phyloP scores from a whole-genome alignment of 208 protist genomes.

The Jaenimonas drosophilae region DNA sequence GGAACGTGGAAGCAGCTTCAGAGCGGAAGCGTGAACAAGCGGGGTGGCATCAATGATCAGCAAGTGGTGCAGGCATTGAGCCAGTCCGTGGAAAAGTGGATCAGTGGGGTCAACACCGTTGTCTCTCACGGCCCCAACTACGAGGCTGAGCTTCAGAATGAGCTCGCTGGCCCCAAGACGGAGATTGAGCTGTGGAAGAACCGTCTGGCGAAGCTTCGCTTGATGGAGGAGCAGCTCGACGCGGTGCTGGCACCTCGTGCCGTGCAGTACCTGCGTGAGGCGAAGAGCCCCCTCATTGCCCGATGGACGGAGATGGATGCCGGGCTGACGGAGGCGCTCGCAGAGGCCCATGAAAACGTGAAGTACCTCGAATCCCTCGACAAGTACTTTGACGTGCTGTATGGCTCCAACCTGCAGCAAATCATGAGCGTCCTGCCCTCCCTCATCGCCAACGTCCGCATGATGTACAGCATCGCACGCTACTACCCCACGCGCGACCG shows the following conservation, averaged over 20 bases:
- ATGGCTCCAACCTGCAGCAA: constrained; percentile 80
- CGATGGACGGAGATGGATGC: constrained; percentile 89
- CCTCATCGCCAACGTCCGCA: constrained; percentile 94
- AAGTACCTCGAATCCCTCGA: constrained; percentile 96
- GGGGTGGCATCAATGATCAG: constrained; percentile 67
- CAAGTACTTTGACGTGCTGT: constrained; percentile 96
- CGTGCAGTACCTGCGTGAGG: constrained; percentile 86
- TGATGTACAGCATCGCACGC: constrained; percentile 95
- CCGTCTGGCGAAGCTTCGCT: constrained; percentile 86
- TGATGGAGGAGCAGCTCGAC: constrained; percentile 88
- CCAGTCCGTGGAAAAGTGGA: constrained; percentile 70
- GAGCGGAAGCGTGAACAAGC: constrained; percentile 64
- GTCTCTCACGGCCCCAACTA: constrained; percentile 76
- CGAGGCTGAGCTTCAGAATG: constrained; percentile 84
- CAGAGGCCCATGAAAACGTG: constrained; percentile 98
- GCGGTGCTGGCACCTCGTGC: constrained; percentile 58
- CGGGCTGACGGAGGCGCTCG: constrained; percentile 89
- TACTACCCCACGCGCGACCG: constrained; percentile 93
- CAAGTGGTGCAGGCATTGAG: constrained; percentile 53
- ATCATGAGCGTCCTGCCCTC: constrained; percentile 93
- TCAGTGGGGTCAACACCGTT: constrained; percentile 49
- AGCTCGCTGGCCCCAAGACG: constrained; percentile 87
- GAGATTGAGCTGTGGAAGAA: constrained; percentile 94
- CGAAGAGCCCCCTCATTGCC: constrained; percentile 63
- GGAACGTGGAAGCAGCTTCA: constrained; percentile 73